Percentiles rank a stretch among this genome's conserved stretches.
These are phyloP conservation scores for Digitaria exilis DNA, from an alignment of 202 grass and related monocot genomes.

Conservation along the genomic window DNA sequence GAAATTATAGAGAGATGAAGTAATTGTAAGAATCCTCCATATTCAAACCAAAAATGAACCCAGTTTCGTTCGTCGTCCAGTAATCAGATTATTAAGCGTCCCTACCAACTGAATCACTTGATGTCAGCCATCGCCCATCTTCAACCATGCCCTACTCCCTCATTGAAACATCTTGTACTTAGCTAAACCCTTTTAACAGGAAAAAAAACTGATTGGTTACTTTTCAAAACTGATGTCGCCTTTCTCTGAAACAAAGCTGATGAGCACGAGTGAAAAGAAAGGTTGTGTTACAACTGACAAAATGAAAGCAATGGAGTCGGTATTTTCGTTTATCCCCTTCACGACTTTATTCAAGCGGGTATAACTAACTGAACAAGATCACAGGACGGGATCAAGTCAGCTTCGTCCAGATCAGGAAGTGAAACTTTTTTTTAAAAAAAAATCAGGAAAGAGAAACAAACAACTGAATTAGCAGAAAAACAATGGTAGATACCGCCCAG, in stretches of 20 bases:
- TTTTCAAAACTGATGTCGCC: not conserved
- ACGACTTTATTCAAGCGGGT: not conserved
- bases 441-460: slow-evolving; percentile 28
- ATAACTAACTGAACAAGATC: slow-evolving; percentile 22
- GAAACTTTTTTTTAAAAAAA: too few relatives aligned
- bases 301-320: not conserved
- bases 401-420: slow-evolving; percentile 20
- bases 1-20: not conserved
- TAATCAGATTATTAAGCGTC: not conserved
- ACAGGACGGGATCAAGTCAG: not conserved
- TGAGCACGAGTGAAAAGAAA: not conserved
- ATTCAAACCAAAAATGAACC: not conserved
- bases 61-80: not conserved
- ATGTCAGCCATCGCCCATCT: not conserved
- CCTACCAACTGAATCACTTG: not conserved
- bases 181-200: not conserved
- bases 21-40: slow-evolving; percentile 1
- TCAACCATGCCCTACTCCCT: not conserved
- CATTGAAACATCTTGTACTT: not conserved
- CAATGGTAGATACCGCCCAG: not conserved
- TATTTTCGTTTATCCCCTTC: too few relatives aligned
- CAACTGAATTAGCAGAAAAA: slow-evolving; percentile 13
- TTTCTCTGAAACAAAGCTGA: not conserved
- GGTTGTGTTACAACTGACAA: not conserved
- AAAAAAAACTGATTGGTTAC: not conserved